Evolutionary conservation across 2,329 filamentous ascomycete species (phyloP).

Genomic region (Diaporthe batatas): DNA sequence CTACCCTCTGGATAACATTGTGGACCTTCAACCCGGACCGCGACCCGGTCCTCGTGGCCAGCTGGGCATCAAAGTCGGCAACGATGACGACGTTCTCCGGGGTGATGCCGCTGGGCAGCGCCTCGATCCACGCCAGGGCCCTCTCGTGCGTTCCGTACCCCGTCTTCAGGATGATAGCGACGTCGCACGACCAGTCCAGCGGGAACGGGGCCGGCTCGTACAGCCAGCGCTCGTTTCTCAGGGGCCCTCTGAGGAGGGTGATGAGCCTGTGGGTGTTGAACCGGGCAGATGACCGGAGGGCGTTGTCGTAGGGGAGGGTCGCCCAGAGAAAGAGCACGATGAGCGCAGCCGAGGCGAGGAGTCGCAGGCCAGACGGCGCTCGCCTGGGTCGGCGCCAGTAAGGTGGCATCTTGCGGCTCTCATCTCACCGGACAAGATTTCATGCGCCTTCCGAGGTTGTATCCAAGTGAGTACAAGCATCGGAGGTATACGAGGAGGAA

Average conservation of each 20-base stretch:
- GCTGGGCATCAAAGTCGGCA: conserved; percentile 62
- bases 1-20: conserved; percentile 55
- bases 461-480: neutral
- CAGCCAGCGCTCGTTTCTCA: conserved; percentile 58
- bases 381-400: conserved; percentile 33
- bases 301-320: conserved; percentile 49
- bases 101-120: conserved; percentile 53
- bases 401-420: conserved; percentile 18
- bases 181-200: conserved; percentile 59
- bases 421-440: conserved; percentile 17
- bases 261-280: conserved; percentile 46
- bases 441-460: neutral
- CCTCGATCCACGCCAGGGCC: conserved; percentile 60
- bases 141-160: conserved; percentile 68
- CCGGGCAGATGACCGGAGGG: conserved; percentile 45
- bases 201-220: conserved; percentile 54
- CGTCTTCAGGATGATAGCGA: conserved; percentile 67
- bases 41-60: conserved; percentile 44
- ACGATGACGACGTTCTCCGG: conserved; percentile 60
- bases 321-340: conserved; percentile 42
- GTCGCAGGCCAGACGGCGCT: conserved; percentile 26
- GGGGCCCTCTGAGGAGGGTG: conserved; percentile 48
- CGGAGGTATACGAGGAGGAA: neutral
- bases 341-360: conserved; percentile 16
- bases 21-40: conserved; percentile 50